Evolutionary conservation across 2,329 filamentous ascomycete genomes (phyloP).

Genomic region (Rhexocercosporidium sp.): DNA sequence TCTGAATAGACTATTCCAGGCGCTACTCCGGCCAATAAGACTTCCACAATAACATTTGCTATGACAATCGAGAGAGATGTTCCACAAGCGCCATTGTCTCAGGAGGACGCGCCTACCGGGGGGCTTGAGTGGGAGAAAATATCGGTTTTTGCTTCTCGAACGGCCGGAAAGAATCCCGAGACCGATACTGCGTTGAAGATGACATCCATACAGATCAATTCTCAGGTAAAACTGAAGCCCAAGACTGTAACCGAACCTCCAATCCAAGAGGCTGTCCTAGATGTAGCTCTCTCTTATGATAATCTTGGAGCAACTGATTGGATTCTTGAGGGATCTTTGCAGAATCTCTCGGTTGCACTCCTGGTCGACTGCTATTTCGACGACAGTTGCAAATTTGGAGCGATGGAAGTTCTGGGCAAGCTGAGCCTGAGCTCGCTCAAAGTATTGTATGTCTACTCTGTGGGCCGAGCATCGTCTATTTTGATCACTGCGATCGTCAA

Average conservation of each 20-base stretch:
- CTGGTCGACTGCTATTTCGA: slow-evolving; percentile 1
- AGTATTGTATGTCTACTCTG: not conserved
- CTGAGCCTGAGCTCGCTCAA: not conserved
- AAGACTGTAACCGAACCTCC: too few species aligned
- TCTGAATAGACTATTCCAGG: too few species aligned
- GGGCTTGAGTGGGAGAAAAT: too few species aligned
- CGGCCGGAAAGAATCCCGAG: not conserved
- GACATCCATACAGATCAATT: slow-evolving; percentile 5
- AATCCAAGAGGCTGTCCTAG: too few species aligned
- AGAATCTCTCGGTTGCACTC: slow-evolving; percentile 1
- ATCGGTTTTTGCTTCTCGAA: not conserved
- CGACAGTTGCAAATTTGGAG: not conserved
- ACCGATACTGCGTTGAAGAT: too few species aligned
- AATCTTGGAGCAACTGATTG: too few species aligned
- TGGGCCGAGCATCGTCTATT: slow-evolving; percentile 3
- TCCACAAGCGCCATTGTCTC: too few species aligned
- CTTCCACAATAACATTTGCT: too few species aligned
- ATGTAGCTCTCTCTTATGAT: too few species aligned
- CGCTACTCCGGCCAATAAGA: too few species aligned
- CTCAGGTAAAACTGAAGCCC: not conserved
- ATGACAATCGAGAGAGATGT: too few species aligned
- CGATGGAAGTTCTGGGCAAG: slow-evolving; percentile 8
- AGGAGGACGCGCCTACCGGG: too few species aligned
- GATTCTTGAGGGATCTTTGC: not conserved
- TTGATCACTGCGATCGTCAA: slow-evolving; percentile 3